Conservation (phyloP, 768 basidiomycete genomes). For the Tulasnella calospora region DNA sequence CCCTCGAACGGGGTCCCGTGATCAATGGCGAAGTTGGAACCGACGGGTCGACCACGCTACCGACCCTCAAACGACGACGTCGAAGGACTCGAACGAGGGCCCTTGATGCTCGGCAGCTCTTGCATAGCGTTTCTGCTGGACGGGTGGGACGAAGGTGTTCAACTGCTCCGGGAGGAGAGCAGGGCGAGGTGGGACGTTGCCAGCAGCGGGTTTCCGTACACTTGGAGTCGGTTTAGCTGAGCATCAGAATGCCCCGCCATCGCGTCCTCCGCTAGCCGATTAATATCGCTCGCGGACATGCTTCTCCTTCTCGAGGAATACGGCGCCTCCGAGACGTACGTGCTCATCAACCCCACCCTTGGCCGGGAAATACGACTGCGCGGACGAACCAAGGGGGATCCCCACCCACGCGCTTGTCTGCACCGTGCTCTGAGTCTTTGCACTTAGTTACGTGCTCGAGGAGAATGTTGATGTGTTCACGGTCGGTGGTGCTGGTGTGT, state of each 20-base stretch:
- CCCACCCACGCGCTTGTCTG: not conserved
- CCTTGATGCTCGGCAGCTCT: not conserved
- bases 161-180: not conserved
- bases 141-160: not conserved
- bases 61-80: not conserved
- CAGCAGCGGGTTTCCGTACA: not conserved
- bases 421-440: not conserved
- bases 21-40: not conserved
- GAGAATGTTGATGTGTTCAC: not conserved
- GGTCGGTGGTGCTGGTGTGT: not conserved
- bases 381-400: not conserved
- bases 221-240: not conserved
- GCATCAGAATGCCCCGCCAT: not conserved
- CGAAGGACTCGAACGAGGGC: not conserved
- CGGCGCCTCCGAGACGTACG: not conserved
- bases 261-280: not conserved
- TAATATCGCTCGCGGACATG: not conserved
- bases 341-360: not conserved
- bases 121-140: not conserved
- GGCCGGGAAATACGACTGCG: not conserved
- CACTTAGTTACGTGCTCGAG: not conserved
- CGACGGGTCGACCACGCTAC: not conserved
- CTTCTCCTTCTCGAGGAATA: not conserved
- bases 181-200: not conserved
- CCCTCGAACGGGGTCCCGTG: not conserved